Evolutionary conservation across 2,329 filamentous ascomycete genomes (phyloP).

Genomic region (Xylariaceae sp.): DNA sequence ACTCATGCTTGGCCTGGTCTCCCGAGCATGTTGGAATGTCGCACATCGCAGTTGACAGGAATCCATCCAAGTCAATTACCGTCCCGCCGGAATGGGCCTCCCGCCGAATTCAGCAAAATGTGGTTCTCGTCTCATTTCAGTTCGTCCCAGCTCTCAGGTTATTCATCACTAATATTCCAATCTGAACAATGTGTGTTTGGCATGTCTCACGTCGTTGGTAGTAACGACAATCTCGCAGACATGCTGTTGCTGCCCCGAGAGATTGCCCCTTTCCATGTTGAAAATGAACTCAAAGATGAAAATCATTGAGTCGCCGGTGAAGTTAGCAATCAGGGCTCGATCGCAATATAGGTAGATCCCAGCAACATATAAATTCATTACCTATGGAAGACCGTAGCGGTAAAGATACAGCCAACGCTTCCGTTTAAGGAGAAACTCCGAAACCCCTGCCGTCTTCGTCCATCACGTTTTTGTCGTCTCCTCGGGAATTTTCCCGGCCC

Average conservation of each 20-base stretch:
- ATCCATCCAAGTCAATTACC: constrained; percentile 17
- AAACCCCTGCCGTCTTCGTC: constrained; percentile 17
- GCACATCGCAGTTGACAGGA: background rate
- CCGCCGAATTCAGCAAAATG: constrained; percentile 6
- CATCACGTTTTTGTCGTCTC: constrained; percentile 12
- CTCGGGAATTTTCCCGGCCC: constrained; percentile 14
- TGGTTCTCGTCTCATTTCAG: background rate
- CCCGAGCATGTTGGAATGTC: constrained; percentile 2
- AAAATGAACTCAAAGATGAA: background rate
- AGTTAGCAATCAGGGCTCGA: background rate
- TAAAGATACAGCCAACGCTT: constrained; percentile 5
- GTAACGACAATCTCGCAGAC: background rate
- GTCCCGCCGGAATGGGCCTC: constrained; percentile 1
- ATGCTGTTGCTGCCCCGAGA: background rate
- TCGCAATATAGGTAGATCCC: background rate
- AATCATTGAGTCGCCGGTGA: constrained; percentile 1
- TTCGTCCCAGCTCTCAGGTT: background rate
- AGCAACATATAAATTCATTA: background rate
- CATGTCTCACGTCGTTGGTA: constrained; percentile 17
- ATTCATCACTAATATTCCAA: background rate
- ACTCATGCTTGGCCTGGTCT: background rate
- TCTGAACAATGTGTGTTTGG: constrained; percentile 12
- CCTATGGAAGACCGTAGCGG: background rate
- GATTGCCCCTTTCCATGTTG: background rate
- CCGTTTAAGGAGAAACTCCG: constrained; percentile 19